Base-by-base conservation (phyloP, 2,329 filamentous ascomycete species). In the Geosmithia morbida region DNA sequence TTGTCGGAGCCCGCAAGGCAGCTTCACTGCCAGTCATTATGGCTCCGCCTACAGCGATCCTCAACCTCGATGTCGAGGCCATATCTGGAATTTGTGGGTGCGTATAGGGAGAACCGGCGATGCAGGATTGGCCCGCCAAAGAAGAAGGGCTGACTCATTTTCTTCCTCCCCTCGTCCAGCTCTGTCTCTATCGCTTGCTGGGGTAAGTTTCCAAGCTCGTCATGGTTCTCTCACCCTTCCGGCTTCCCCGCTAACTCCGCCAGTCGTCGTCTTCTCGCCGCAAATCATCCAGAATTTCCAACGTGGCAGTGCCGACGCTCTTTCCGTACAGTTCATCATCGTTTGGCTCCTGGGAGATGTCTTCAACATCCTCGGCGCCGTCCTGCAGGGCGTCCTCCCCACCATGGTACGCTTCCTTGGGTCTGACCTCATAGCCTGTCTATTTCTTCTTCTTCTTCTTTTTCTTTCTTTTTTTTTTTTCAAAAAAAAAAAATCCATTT, bases 161-260 rank as follows among this genome's bases (percentile, higher is more conserved):
- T n/a, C n/a, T n/a, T n/a, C n/a, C n/a, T n/a, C n/a, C n/a, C n/a
- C 49, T 19, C 37, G 29, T 43, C 30, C 56, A 87, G 89, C 37
- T 95, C 89, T 8, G 89, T 98, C 55, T 95, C 87, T 43, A 96
- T 98, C 60, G 89, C 89, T 46, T 96, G 89, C 62, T 96, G 92
- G 92, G 64, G 65, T 67, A 54, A 45, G 60, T 58, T 37, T 16
- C 44, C 17, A 44, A 33, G 44, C 17, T 22, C 18, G 37, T 22
- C 22, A 18, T 26, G 33, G 20, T 39, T 3, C 11, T 16, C 13
- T 37, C n/a, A n/a, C n/a, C n/a, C n/a, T n/a, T n/a, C n/a, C n/a
- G n/a, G n/a, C n/a, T n/a, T n/a, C n/a, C n/a, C n/a, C n/a, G n/a
- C n/a, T n/a, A n/a, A n/a, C n/a, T n/a, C n/a, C n/a, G n/a, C n/a